A percentile compares a stretch with the other conserved stretches of the same genome.
These are phyloP conservation scores for Thielaviopsis ethacetica DNA, from an alignment of 2,329 filamentous ascomycete species.

Conservation along the genomic window DNA sequence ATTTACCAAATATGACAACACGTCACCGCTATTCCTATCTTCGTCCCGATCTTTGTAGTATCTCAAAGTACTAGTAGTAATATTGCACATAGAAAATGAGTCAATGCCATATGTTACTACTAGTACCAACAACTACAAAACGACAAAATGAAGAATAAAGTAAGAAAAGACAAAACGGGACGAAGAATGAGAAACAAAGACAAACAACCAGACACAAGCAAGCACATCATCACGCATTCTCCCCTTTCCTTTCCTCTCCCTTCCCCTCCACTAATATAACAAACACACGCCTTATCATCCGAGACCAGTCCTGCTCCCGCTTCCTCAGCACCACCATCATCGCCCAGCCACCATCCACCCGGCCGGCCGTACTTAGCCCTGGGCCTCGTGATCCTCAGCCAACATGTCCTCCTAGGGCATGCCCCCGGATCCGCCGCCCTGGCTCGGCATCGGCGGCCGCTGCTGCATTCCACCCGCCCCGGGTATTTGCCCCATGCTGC, in stretches of 20 bases:
- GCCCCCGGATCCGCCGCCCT: conserved; percentile 6
- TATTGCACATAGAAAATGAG: not conserved
- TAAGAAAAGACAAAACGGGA: too few relatives aligned
- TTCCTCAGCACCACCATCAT: not conserved
- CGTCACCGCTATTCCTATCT: too few relatives aligned
- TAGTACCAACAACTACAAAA: not conserved
- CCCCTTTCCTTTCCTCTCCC: not conserved
- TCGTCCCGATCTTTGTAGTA: not conserved
- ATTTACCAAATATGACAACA: too few relatives aligned
- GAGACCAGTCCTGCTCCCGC: too few relatives aligned
- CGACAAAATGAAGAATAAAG: not conserved
- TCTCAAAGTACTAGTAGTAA: not conserved
- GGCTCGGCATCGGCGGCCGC: conserved; percentile 9
- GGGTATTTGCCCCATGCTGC: conserved; percentile 8
- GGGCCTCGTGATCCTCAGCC: not conserved
- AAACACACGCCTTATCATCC: not conserved
- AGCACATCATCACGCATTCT: not conserved
- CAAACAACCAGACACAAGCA: not conserved
- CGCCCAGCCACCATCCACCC: not conserved
- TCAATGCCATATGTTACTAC: not conserved
- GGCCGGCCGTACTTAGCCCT: not conserved
- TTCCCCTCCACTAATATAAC: too few relatives aligned
- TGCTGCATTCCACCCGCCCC: conserved; percentile 5
- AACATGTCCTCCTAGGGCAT: conserved; percentile 11
- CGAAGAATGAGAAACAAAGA: not conserved